phyloP scores from a whole-genome alignment of 163 green algal species.

The Chlamydomonas reinhardtii region DNA sequence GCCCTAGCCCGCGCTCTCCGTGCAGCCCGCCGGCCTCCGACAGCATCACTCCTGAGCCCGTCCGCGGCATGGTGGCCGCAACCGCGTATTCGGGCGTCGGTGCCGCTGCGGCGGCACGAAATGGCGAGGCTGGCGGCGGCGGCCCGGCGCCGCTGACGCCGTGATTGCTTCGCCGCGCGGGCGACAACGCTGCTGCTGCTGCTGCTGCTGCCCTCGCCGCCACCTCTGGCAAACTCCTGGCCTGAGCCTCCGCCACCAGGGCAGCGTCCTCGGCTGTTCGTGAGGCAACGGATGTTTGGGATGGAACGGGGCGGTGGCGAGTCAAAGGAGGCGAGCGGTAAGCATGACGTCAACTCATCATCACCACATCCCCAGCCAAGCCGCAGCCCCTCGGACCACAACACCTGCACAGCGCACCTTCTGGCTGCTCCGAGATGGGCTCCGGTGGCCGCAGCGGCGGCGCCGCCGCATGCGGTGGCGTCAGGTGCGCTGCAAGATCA shows the following conservation, averaged over 20 bases:
- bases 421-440: slow-evolving; percentile 44
- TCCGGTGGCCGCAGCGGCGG: background rate
- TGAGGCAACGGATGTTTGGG: too few relatives aligned
- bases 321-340: too few relatives aligned
- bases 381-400: too few relatives aligned
- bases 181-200: background rate
- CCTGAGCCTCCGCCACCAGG: slow-evolving; percentile 16
- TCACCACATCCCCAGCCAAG: too few relatives aligned
- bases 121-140: too few relatives aligned
- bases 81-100: too few relatives aligned
- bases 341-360: too few relatives aligned
- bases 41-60: background rate
- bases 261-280: slow-evolving; percentile 10
- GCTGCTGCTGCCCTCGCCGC: background rate
- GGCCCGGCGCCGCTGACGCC: too few relatives aligned
- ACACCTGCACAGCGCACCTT: background rate
- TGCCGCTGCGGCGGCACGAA: too few relatives aligned
- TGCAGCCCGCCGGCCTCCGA: background rate
- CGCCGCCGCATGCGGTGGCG: background rate
- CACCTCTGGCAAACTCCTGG: too few relatives aligned
- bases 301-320: too few relatives aligned
- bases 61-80: background rate
- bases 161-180: too few relatives aligned
- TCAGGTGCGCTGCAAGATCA: slow-evolving; percentile 1
- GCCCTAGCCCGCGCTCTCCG: background rate